A percentile compares a stretch with the other conserved stretches of the same genome.
Conservation (phyloP, 139 green algal genomes). For the Nannochloris sp. region DNA sequence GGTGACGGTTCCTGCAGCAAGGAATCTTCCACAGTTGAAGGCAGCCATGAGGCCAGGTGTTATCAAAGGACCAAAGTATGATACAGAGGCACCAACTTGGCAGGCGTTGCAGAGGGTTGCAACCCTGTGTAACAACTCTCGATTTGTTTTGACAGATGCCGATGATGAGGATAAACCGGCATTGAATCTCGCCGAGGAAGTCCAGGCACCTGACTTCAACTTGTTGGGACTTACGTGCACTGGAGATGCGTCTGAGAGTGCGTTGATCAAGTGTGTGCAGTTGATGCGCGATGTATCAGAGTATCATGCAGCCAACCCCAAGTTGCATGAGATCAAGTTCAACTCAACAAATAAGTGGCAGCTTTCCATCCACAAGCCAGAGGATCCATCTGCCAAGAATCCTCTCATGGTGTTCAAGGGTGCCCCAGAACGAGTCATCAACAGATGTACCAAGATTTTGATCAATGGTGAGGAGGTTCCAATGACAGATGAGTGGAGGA, state of each 20-base stretch:
- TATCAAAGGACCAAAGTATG: constrained; percentile 25
- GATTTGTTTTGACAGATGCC: constrained; percentile 45
- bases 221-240: constrained; percentile 45
- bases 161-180: constrained; percentile 24
- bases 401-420: constrained; percentile 84
- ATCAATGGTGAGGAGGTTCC: constrained; percentile 44
- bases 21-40: constrained; percentile 46
- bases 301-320: constrained; percentile 43
- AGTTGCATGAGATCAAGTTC: constrained; percentile 80
- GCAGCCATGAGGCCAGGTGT: constrained; percentile 22
- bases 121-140: constrained; percentile 66
- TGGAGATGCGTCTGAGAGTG: constrained; percentile 65
- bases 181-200: constrained; percentile 29
- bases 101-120: constrained; percentile 46
- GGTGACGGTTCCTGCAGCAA: constrained; percentile 35
- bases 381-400: constrained; percentile 20
- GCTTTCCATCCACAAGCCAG: constrained; percentile 50
- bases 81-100: constrained; percentile 39
- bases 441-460: constrained; percentile 73
- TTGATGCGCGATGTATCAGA: constrained; percentile 45
- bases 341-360: constrained; percentile 87
- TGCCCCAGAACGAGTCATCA: constrained; percentile 84
- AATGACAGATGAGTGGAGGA: constrained; percentile 24
- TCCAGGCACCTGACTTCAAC: constrained; percentile 59
- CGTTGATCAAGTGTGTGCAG: constrained; percentile 62